Percentiles rank a stretch among this genome's conserved stretches.
These are phyloP conservation scores for Alternaria consortialis DNA, from an alignment of 2,329 filamentous ascomycete species.

Conservation along the genomic window DNA sequence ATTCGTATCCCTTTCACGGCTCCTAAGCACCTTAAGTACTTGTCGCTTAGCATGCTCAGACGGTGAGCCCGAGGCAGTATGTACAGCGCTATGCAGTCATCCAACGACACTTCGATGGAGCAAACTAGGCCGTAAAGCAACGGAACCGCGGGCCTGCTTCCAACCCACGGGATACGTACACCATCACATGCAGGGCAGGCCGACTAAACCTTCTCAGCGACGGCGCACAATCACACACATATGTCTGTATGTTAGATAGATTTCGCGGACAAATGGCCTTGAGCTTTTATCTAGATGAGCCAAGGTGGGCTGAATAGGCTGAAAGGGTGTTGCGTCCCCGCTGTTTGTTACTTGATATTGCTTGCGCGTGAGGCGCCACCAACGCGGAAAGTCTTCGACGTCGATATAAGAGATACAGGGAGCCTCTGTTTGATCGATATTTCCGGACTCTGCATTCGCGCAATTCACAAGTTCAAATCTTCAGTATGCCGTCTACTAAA, in stretches of 20 bases:
- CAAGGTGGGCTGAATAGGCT: conserved; percentile 22
- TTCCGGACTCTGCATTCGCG: not conserved
- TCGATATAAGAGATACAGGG: conserved; percentile 2
- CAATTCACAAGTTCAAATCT: not conserved
- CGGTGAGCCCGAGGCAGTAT: not conserved
- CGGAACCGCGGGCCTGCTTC: conserved; percentile 19
- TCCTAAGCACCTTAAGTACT: not conserved
- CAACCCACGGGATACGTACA: conserved; percentile 2
- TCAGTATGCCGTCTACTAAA: conserved; percentile 27
- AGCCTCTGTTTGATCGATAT: not conserved
- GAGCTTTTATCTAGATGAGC: conserved; percentile 1
- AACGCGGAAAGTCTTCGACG: not conserved
- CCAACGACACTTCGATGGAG: not conserved
- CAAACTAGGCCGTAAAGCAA: not conserved
- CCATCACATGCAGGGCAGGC: conserved; percentile 1
- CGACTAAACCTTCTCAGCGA: conserved; percentile 2
- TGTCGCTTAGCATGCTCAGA: conserved; percentile 1
- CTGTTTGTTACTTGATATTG: conserved; percentile 12
- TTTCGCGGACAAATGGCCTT: conserved; percentile 3
- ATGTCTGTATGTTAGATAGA: not conserved
- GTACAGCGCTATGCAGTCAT: conserved; percentile 4
- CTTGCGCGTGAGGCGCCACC: conserved; percentile 10
- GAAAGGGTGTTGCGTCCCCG: conserved; percentile 13
- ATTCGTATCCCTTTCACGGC: not conserved
- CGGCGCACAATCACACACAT: not conserved